These are phyloP conservation scores for Ophidiomyces ophidiicola DNA, from an alignment of 2,329 filamentous ascomycete species.

Conservation along the genomic window DNA sequence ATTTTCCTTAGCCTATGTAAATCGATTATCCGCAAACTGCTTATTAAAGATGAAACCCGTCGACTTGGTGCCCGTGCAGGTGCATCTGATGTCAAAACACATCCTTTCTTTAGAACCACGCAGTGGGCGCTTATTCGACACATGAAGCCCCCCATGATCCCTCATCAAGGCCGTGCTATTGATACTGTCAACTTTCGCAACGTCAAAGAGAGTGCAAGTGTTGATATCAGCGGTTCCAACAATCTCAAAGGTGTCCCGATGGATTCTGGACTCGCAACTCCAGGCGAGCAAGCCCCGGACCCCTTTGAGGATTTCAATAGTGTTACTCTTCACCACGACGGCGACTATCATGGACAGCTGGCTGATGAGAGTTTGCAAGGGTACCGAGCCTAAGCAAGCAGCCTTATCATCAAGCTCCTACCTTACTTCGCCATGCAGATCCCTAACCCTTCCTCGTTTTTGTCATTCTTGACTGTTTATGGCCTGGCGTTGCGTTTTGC, in stretches of 20 bases:
- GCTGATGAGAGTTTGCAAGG: constrained; percentile 13
- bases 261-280: constrained; percentile 74
- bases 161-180: constrained; percentile 74
- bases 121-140: constrained; percentile 96
- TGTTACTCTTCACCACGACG: constrained; percentile 92
- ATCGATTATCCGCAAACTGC: constrained; percentile 83
- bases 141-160: constrained; percentile 95
- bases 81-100: constrained; percentile 89
- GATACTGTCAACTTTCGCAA: constrained; percentile 97
- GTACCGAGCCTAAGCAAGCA: constrained; percentile 2
- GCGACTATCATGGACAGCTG: constrained; percentile 49
- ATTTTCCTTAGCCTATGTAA: constrained; percentile 64
- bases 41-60: constrained; percentile 95
- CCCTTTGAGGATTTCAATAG: constrained; percentile 99
- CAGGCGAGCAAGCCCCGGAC: constrained; percentile 61
- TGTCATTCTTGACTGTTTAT: constrained; percentile 3
- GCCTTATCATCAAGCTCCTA: no score
- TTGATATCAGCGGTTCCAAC: constrained; percentile 47
- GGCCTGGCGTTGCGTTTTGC: neutral
- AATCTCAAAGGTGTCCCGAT: constrained; percentile 66
- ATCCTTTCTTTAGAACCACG: constrained; percentile 90
- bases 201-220: constrained; percentile 91
- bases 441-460: neutral
- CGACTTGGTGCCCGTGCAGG: constrained; percentile 87
- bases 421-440: neutral